A percentile compares a stretch with the other conserved stretches of the same genome.
Evolutionary conservation across 2,329 filamentous ascomycete species (phyloP).

Genomic region (Colletotrichum liaoningense): DNA sequence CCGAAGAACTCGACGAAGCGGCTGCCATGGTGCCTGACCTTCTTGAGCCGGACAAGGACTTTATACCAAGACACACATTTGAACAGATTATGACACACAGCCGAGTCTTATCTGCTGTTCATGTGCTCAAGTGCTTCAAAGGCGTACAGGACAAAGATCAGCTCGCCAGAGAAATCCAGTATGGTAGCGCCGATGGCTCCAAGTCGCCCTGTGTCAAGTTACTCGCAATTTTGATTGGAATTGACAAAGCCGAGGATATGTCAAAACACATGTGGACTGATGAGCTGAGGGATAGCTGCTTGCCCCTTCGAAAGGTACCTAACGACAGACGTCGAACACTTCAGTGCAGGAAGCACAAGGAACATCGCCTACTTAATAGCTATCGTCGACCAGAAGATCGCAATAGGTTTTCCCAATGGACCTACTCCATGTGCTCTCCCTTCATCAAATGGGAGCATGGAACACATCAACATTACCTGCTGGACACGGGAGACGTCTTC

Average conservation of each 20-base stretch:
- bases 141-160: not conserved
- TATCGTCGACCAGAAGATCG: not conserved
- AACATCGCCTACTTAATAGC: not conserved
- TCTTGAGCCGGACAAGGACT: conserved; percentile 6
- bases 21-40: not conserved
- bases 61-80: not conserved
- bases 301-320: not conserved
- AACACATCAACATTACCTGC: not conserved
- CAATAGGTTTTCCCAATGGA: not conserved
- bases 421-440: conserved; percentile 3
- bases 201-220: not conserved
- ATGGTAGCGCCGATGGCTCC: not conserved
- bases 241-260: not conserved
- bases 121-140: not conserved
- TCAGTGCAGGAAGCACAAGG: not conserved
- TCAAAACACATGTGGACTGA: not conserved
- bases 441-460: conserved; percentile 1
- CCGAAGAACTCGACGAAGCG: not conserved
- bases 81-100: not conserved
- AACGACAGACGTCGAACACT: not conserved
- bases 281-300: not conserved
- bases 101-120: not conserved
- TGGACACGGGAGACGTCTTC: conserved; percentile 15
- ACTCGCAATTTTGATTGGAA: not conserved
- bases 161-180: not conserved